Conservation (phyloP, 140 eudicot genomes). For the Ambrosia hybrid region DNA sequence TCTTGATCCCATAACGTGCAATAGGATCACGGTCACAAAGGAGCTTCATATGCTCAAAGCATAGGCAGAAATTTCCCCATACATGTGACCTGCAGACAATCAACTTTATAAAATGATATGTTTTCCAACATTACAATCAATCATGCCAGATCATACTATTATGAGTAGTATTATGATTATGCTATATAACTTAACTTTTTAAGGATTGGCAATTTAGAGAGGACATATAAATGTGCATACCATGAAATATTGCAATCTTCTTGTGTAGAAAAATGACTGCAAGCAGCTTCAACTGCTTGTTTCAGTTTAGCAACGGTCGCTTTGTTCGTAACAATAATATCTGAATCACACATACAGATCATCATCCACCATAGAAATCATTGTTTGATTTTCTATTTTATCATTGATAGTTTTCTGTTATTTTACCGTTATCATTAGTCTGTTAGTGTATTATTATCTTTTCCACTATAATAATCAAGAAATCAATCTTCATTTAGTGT, state of each 20-base stretch:
- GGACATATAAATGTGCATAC: conserved; percentile 35
- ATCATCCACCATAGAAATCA: neutral
- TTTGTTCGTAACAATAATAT: conserved; percentile 46
- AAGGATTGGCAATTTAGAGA: neutral
- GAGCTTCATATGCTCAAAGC: conserved; percentile 68
- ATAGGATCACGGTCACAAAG: conserved; percentile 49
- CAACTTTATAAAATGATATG: neutral
- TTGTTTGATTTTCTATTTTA: too few species aligned
- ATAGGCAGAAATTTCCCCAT: conserved; percentile 79
- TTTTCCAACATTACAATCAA: neutral
- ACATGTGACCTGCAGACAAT: conserved; percentile 59
- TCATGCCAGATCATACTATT: neutral
- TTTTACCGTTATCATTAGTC: too few species aligned
- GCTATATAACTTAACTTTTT: neutral
- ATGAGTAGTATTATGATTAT: too few species aligned
- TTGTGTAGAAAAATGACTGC: conserved; percentile 47
- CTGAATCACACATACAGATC: conserved; percentile 32
- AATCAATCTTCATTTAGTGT: too few species aligned
- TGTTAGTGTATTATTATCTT: too few species aligned
- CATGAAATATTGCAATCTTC: conserved; percentile 69
- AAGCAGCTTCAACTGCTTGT: conserved; percentile 61
- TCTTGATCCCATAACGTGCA: conserved; percentile 52
- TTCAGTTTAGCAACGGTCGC: conserved; percentile 70
- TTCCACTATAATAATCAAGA: too few species aligned
- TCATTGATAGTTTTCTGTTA: too few species aligned